A percentile compares a stretch with the other conserved stretches of the same genome.
phyloP scores from a whole-genome alignment of 2,329 filamentous ascomycete species.

The Trichoderma cornu-damae region DNA sequence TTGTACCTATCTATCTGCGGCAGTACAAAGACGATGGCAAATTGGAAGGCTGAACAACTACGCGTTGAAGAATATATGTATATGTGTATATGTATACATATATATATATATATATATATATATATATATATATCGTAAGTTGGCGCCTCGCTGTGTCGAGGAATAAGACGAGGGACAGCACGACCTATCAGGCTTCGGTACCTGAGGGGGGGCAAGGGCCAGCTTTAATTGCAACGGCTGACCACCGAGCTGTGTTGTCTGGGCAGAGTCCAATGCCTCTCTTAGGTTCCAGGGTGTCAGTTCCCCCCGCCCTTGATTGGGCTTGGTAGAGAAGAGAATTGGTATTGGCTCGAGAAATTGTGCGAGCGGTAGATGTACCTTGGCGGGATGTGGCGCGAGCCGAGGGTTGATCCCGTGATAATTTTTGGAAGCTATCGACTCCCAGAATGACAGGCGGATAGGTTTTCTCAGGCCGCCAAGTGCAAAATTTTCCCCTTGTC shows the following conservation, averaged over 20 bases:
- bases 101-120: neutral
- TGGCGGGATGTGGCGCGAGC: slow-evolving; percentile 15
- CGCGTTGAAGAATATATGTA: neutral
- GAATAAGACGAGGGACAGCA: neutral
- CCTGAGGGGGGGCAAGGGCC: neutral
- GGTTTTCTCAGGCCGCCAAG: neutral
- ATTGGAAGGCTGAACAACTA: neutral
- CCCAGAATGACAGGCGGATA: slow-evolving; percentile 15
- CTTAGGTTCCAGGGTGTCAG: slow-evolving; percentile 4
- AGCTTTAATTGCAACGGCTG: slow-evolving; percentile 3
- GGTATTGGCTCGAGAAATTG: slow-evolving; percentile 5
- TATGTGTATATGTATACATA: no score
- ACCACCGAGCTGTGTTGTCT: slow-evolving; percentile 2
- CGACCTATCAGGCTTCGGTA: slow-evolving; percentile 1
- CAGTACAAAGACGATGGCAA: neutral
- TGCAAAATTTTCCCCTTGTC: neutral
- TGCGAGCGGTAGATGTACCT: slow-evolving; percentile 12
- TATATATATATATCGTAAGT: neutral
- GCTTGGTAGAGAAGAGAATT: neutral
- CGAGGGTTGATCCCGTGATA: slow-evolving; percentile 15
- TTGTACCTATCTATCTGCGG: slow-evolving; percentile 28
- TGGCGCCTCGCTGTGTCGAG: slow-evolving; percentile 5
- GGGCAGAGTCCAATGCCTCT: slow-evolving; percentile 8
- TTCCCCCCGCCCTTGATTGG: slow-evolving; percentile 13
- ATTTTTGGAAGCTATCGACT: slow-evolving; percentile 4